Evolutionary conservation across 2,329 filamentous ascomycete species (phyloP).

Genomic region (Neofusicoccum laricinum): DNA sequence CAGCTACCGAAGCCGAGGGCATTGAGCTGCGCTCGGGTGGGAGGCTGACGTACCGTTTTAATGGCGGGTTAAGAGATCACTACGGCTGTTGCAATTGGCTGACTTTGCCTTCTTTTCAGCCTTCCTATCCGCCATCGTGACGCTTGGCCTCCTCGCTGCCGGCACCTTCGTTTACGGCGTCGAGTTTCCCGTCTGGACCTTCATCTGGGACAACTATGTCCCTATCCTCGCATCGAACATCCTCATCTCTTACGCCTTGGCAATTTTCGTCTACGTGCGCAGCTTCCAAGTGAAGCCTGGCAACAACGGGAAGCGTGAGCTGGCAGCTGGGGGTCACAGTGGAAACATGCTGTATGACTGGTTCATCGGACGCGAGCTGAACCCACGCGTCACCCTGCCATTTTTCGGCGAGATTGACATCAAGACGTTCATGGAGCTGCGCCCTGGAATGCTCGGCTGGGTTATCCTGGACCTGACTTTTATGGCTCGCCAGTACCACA

Average conservation of each 20-base stretch:
- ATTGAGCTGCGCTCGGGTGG: constrained; percentile 68
- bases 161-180: constrained; percentile 76
- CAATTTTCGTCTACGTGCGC: constrained; percentile 75
- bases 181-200: constrained; percentile 85
- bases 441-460: constrained; percentile 90
- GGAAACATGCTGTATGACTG: constrained; percentile 92
- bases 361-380: constrained; percentile 94
- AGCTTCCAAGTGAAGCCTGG: constrained; percentile 80
- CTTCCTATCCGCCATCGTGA: constrained; percentile 71
- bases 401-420: constrained; percentile 84
- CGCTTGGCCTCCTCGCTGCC: constrained; percentile 66
- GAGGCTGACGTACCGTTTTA: constrained; percentile 75
- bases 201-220: constrained; percentile 86
- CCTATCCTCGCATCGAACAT: constrained; percentile 83
- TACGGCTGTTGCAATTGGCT: background rate
- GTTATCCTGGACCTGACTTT: constrained; percentile 80
- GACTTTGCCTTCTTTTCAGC: constrained; percentile 48
- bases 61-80: constrained; percentile 36
- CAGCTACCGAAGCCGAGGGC: constrained; percentile 69
- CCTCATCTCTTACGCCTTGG: constrained; percentile 68
- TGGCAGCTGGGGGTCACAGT: constrained; percentile 76
- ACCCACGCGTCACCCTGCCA: constrained; percentile 77
- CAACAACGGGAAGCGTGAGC: constrained; percentile 69
- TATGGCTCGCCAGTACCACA: constrained; percentile 83
- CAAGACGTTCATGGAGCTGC: constrained; percentile 84